phyloP scores from a whole-genome alignment of 768 basidiomycete species.

The Polyporus arcularius region DNA sequence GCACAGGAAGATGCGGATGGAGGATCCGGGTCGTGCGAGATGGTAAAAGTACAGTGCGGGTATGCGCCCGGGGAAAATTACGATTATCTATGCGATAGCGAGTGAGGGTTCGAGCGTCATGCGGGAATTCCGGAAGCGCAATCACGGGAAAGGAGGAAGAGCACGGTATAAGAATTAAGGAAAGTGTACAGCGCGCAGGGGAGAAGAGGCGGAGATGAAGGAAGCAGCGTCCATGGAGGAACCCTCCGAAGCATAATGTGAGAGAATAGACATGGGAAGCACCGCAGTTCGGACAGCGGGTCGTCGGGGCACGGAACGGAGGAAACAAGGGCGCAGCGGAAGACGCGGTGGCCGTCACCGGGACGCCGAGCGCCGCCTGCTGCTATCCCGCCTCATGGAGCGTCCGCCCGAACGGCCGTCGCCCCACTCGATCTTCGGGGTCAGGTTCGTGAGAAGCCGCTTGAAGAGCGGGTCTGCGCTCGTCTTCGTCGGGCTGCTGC shows the following conservation, averaged over 20 bases:
- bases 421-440: constrained; percentile 18
- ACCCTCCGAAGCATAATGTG: not conserved
- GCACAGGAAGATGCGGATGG: too few species aligned
- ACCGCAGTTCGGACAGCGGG: not conserved
- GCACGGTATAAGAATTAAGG: not conserved
- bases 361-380: constrained; percentile 19
- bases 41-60: too few species aligned
- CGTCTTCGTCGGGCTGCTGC: constrained; percentile 18
- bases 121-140: too few species aligned
- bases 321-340: not conserved
- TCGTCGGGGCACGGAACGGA: not conserved
- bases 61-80: too few species aligned
- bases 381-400: constrained; percentile 6
- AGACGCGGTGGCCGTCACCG: constrained; percentile 16
- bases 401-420: constrained; percentile 8
- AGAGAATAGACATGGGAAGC: constrained; percentile 1
- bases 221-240: not conserved
- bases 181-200: not conserved
- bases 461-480: constrained; percentile 23
- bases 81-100: too few species aligned
- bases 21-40: too few species aligned
- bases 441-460: constrained; percentile 23
- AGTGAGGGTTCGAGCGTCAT: too few species aligned
- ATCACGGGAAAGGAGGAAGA: too few species aligned
- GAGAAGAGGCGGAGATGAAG: constrained; percentile 12